Evolutionary conservation across 257 asterid genomes (phyloP), one percentile per base, ranked within the genome.

Genomic region (Rauvolfia tetraphylla): DNA sequence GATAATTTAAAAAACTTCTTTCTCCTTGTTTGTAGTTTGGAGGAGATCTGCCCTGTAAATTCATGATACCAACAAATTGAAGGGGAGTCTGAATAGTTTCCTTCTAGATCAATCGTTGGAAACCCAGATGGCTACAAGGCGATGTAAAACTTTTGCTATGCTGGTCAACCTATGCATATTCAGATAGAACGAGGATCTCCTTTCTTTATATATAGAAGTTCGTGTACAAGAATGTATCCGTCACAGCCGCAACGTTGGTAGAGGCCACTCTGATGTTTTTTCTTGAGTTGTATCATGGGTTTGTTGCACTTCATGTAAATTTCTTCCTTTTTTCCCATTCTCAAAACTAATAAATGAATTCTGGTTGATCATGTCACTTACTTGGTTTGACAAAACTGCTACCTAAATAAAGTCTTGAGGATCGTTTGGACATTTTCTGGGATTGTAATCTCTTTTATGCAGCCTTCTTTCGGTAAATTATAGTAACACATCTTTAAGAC

Each of bases 31-130:
- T 82, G 89, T 93, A 94, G 97, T 80, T 76, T 92, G 91, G 97
- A 92, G 83, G 97, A 85, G 63, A 79, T 92, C 76, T 92, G 91
- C 79, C 96, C 97, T 0, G 87, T 78, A 61, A 68, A 75, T 78
- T 29, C 53, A 57, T 68, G 76, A 76, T 34, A 71, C 48, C 20
- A 22, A 36, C 11, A 11, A 49, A 66, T 33, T 49, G 39, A 9
- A 1, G 9, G 31, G 76, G 17, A 25, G 15, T 54, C 27, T 38
- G 17, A 2, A 14, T 29, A 31, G 54, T 51, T 66, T 57, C 53
- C 18, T 10, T 66, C 46, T 68, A 29, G 72, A 4, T 39, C 71
- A 11, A 44, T 44, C 17, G 1, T 22, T 31, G 49, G 62, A 56
- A 59, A 4, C 58, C 56, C 38, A 14, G 41, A 51, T 8, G 7